Base-by-base conservation (phyloP, 2,329 filamentous ascomycete genomes). In the Phialemonium atrogriseum region DNA sequence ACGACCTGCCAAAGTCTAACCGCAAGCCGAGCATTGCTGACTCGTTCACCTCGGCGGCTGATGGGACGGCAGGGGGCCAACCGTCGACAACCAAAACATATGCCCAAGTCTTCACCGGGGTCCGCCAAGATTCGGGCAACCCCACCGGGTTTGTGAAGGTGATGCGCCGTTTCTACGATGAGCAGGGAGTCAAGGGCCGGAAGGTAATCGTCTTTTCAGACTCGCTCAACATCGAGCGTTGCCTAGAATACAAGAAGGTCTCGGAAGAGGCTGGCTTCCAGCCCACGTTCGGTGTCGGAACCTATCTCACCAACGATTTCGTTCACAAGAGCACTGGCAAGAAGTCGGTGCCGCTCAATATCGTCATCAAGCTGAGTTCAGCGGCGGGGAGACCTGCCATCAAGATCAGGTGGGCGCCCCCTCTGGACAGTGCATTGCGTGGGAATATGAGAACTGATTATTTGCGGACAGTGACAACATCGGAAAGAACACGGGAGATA, bases 121-220 rank as follows among this genome's bases (percentile, higher is more conserved):
- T 94, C 24, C 77, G 88, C 22, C 88, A 95, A 55, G 88, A 95
- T 52, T 94, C 86, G 4, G 88, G 88, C 9, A 84, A 94, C 54
- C 88, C 88, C 3, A 64, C 76, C 13, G 71, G 79, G 33, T 95
- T 89, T 50, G 75, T 93, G 44, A 78, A 80, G 55, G 60, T 76
- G 59, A 84, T 91, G 68, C 77, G 79, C 27, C 65, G 24, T 2
- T 95, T 94, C 57, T 95, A 94, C 57, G 75, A 87, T 43, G 55
- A 64, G 11, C 69, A 82, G 44, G 78, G 78, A 5, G 83, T 95
- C 55, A 77, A 67, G 31, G 83, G 81, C 4, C 79, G 79, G 61
- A 96, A 96, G 67, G 77, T 74, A 0, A 81, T 98, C 38, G 89
- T 98, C 4, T 98, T 96, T 54, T 96, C 89, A 0, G 91, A 98